These are phyloP conservation scores for Eucommia ulmoides DNA, from an alignment of 257 asterid species.

Conservation along the genomic window DNA sequence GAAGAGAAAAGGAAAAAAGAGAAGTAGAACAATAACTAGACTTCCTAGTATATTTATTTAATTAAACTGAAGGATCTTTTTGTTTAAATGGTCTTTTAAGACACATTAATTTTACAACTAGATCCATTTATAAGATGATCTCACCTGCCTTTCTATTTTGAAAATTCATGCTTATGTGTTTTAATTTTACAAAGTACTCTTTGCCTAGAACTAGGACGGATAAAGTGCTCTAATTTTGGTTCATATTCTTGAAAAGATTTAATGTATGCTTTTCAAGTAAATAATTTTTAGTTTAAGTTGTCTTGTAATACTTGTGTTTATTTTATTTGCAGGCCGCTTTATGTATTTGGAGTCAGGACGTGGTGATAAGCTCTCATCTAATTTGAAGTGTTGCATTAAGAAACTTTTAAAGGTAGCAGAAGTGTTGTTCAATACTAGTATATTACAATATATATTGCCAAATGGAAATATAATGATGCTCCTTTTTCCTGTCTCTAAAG, in stretches of 20 bases:
- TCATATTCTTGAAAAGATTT: not conserved
- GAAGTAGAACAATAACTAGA: too few species aligned
- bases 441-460: not conserved
- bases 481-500: conserved; percentile 18
- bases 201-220: too few species aligned
- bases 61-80: too few species aligned
- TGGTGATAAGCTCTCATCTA: conserved; percentile 52
- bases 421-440: not conserved
- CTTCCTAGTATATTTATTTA: too few species aligned
- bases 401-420: conserved; percentile 67
- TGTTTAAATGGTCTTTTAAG: too few species aligned
- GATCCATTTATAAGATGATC: not conserved
- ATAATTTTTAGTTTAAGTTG: not conserved
- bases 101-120: not conserved
- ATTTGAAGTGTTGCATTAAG: conserved; percentile 44
- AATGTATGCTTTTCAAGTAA: not conserved
- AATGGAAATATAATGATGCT: not conserved
- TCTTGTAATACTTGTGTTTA: not conserved
- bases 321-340: conserved; percentile 31
- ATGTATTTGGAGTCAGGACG: conserved; percentile 50
- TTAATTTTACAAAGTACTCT: not conserved
- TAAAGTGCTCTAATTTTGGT: too few species aligned
- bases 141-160: not conserved
- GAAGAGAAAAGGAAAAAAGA: too few species aligned
- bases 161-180: not conserved